Evolutionary conservation across 148 eudicot genomes (phyloP).

Genomic region (Nepenthes mirabilis): DNA sequence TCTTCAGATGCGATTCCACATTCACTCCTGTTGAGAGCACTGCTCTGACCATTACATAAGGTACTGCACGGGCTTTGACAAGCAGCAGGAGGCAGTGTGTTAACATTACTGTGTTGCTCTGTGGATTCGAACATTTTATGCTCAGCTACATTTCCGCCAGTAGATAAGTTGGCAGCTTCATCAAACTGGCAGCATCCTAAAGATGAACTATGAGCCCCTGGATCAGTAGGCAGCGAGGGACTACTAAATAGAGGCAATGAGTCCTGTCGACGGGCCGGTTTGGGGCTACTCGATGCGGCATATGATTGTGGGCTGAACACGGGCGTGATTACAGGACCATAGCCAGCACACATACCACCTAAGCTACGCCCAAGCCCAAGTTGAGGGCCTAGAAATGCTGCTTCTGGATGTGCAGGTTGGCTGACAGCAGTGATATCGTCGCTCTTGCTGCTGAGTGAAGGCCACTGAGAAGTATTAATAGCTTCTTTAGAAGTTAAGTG

Average conservation of each 20-base stretch:
- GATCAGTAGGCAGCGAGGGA: conserved; percentile 21
- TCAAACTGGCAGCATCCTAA: conserved; percentile 6
- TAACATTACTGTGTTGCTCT: conserved; percentile 10
- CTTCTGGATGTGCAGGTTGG: conserved; percentile 10
- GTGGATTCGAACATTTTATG: conserved; percentile 2
- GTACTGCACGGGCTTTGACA: not conserved
- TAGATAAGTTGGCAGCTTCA: conserved; percentile 11
- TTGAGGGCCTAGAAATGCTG: conserved; percentile 11
- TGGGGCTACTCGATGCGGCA: conserved; percentile 11
- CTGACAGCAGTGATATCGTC: conserved; percentile 10
- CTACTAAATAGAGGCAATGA: conserved; percentile 7
- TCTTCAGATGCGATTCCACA: no score
- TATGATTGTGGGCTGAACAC: conserved; percentile 7
- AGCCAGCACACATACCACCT: conserved; percentile 9
- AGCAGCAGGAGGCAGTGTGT: not conserved
- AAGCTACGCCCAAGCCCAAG: conserved; percentile 6
- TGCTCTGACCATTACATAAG: no score
- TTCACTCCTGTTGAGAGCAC: no score
- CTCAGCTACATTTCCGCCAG: conserved; percentile 9
- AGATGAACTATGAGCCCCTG: conserved; percentile 17
- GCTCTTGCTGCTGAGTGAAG: not conserved
- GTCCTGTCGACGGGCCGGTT: conserved; percentile 15
- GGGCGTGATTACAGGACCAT: conserved; percentile 13
- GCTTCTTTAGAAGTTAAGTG: not conserved
- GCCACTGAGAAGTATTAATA: not conserved